Evolutionary conservation across 495 filamentous ascomycete species (phyloP), one percentile per base, ranked within the genome.

Genomic region (Sordaria brevicollis): DNA sequence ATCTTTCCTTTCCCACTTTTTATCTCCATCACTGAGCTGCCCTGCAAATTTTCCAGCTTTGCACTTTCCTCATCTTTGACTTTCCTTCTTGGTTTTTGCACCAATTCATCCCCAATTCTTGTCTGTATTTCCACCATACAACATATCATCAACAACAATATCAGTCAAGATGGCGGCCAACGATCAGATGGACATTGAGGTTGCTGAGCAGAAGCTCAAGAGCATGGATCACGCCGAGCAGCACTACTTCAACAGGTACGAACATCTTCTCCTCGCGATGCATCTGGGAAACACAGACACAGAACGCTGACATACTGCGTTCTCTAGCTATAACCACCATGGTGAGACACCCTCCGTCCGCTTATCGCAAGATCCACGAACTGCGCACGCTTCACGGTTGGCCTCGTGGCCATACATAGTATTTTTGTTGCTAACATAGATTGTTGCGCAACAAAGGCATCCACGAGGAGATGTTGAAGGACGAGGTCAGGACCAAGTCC

Each of bases 381-480:
- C 43, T 54, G 43, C 43, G 68, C n/a, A n/a, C 39, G 72, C 65
- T 71, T 71, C 71, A 1, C 43, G 43, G 70, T 70, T 31, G 39
- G 13, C 35, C 33, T 65, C 7, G 8, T 65, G 43, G 19, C 36
- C 15, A 34, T 66, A 11, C n/a, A 39, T 25, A 13, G 19, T 38
- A 71, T 54, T 71, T 71, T 70, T 70, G 75, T 77, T 75, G 76
- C 80, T 80, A 78, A 75, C 74, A 36, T 65, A 71, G 49, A 57
- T 65, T n/a, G 15, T 71, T 70, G 65, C 69, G 67, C 41, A 65
- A 71, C 66, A 43, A 70, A 96, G 93, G 93, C 77, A 97, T 97
- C 74, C 93, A 97, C 77, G 93, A 97, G 85, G 93, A 97, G 82
- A 97, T 97, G 93, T 83, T 97, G 87, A 97, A 97, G 91, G 95